Conservation (phyloP, 179 eudicot species). For the Silene vulgaris region DNA sequence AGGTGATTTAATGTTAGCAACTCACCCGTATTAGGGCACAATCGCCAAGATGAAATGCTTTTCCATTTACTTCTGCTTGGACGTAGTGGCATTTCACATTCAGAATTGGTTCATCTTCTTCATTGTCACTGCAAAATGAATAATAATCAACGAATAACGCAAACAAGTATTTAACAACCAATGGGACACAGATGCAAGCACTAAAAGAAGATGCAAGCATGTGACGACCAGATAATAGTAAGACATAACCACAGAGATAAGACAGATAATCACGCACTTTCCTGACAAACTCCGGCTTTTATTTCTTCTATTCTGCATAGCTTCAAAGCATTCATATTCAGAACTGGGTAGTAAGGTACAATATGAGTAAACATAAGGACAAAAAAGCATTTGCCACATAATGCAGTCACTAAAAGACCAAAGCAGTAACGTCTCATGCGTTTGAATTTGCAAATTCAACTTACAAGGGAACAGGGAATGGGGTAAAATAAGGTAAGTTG, state of each 20-base stretch:
- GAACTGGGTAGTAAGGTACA: slow-evolving; percentile 28
- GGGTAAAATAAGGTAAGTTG: neutral
- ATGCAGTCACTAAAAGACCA: neutral
- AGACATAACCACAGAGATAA: slow-evolving; percentile 29
- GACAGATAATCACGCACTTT: slow-evolving; percentile 67
- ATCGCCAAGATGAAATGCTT: slow-evolving; percentile 35
- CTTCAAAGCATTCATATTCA: slow-evolving; percentile 42
- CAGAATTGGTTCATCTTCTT: slow-evolving; percentile 36
- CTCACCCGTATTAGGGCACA: slow-evolving; percentile 47
- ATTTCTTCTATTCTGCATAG: slow-evolving; percentile 57
- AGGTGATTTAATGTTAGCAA: neutral
- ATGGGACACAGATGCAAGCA: neutral
- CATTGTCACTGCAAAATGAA: slow-evolving; percentile 32
- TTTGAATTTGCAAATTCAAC: neutral
- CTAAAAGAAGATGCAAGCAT: slow-evolving; percentile 22
- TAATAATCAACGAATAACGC: slow-evolving; percentile 21
- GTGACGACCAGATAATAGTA: slow-evolving; percentile 9
- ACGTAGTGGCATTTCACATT: slow-evolving; percentile 38
- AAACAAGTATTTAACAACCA: neutral
- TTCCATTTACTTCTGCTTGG: slow-evolving; percentile 31
- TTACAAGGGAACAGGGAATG: neutral
- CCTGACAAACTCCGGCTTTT: slow-evolving; percentile 53
- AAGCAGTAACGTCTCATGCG: neutral
- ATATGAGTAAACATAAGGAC: slow-evolving; percentile 18
- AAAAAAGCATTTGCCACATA: slow-evolving; percentile 23